phyloP scores from a whole-genome alignment of 345 rosid genomes.

The Gossypium mustelinum region DNA sequence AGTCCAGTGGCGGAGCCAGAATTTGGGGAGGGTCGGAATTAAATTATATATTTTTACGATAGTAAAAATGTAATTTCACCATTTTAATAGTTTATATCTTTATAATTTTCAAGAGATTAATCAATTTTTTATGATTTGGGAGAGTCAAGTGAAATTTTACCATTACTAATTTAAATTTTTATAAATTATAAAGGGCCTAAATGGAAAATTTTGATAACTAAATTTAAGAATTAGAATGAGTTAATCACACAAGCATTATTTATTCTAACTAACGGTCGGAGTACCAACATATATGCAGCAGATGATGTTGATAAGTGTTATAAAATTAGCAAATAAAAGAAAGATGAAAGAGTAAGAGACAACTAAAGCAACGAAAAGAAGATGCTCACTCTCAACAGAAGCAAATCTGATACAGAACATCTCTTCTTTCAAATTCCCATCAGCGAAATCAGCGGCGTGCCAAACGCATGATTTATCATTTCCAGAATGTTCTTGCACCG shows the following conservation, averaged over 20 bases:
- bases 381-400: constrained; percentile 41
- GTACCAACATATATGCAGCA: background rate
- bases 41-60: too few species aligned
- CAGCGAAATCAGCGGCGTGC: constrained; percentile 49
- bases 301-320: background rate
- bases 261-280: background rate
- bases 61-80: too few species aligned
- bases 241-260: background rate
- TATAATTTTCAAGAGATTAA: too few species aligned
- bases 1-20: too few species aligned
- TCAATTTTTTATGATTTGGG: too few species aligned
- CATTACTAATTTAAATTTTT: too few species aligned
- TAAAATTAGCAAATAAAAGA: background rate
- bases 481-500: constrained; percentile 49
- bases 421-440: constrained; percentile 50
- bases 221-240: background rate
- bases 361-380: background rate
- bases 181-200: too few species aligned
- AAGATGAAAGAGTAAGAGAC: background rate
- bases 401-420: constrained; percentile 51
- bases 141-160: too few species aligned
- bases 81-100: too few species aligned
- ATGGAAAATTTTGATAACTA: background rate
- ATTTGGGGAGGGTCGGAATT: too few species aligned
- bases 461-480: constrained; percentile 52